These are phyloP conservation scores for Debaryomyces fabryi DNA, from an alignment of 1,139 yeast species.

Conservation along the genomic window DNA sequence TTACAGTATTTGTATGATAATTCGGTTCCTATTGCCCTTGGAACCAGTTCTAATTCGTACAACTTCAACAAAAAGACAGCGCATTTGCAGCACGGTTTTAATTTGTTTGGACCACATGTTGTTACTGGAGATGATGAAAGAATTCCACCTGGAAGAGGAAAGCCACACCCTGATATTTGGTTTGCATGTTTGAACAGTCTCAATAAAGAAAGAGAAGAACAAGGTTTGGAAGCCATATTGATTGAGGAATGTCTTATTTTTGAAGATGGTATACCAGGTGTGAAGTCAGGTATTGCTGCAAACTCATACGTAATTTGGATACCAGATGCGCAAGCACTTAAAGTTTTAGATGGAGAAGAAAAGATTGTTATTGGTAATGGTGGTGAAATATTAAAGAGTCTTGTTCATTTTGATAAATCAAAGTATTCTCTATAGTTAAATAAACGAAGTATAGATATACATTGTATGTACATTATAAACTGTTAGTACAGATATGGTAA, in stretches of 20 bases:
- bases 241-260: slow-evolving; percentile 85
- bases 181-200: slow-evolving; percentile 71
- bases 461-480: background rate
- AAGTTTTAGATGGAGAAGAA: slow-evolving; percentile 49
- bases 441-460: background rate
- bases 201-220: slow-evolving; percentile 47
- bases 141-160: slow-evolving; percentile 82
- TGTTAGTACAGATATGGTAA: background rate
- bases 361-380: slow-evolving; percentile 49
- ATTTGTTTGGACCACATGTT: slow-evolving; percentile 64
- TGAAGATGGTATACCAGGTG: slow-evolving; percentile 95
- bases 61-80: slow-evolving; percentile 70
- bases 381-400: slow-evolving; percentile 59
- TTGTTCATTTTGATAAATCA: slow-evolving; percentile 55
- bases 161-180: slow-evolving; percentile 95
- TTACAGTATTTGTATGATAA: slow-evolving; percentile 50
- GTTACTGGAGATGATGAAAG: slow-evolving; percentile 89
- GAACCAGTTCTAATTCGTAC: slow-evolving; percentile 75
- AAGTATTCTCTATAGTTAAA: slow-evolving; percentile 39
- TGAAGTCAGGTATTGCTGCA: slow-evolving; percentile 75
- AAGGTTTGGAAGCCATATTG: slow-evolving; percentile 47
- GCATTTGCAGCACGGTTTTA: slow-evolving; percentile 64
- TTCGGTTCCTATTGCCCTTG: slow-evolving; percentile 80
- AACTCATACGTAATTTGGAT: slow-evolving; percentile 92
- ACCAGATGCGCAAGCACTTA: slow-evolving; percentile 75